Evolutionary conservation across 1,139 yeast genomes (phyloP).

Genomic region (Casaregolazyma lundiana): DNA sequence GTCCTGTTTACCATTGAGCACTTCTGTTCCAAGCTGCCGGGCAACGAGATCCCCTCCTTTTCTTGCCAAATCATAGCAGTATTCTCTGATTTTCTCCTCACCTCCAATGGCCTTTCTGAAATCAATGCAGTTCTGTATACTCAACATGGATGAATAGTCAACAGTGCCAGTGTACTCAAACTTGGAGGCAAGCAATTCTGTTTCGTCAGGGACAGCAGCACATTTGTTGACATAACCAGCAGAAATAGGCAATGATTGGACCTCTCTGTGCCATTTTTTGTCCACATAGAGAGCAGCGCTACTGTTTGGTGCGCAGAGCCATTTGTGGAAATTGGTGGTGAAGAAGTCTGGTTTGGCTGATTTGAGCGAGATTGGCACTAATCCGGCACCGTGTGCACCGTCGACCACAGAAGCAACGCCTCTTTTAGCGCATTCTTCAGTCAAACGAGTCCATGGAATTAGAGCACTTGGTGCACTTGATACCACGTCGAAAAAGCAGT

Average conservation of each 20-base stretch:
- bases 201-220: constrained; percentile 10
- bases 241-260: constrained; percentile 61
- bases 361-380: constrained; percentile 44
- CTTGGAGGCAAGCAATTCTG: constrained; percentile 17
- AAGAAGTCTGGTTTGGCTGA: constrained; percentile 56
- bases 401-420: constrained; percentile 56
- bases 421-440: constrained; percentile 44
- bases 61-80: constrained; percentile 44
- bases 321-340: constrained; percentile 63
- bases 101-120: constrained; percentile 57
- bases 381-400: constrained; percentile 69
- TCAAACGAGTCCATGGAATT: constrained; percentile 52
- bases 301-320: constrained; percentile 59
- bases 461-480: constrained; percentile 61
- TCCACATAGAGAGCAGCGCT: constrained; percentile 59
- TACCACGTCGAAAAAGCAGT: constrained; percentile 58
- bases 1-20: constrained; percentile 35
- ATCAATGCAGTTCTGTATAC: constrained; percentile 42
- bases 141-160: constrained; percentile 34
- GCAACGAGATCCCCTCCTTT: constrained; percentile 40
- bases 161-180: constrained; percentile 37
- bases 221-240: constrained; percentile 21
- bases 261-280: constrained; percentile 43
- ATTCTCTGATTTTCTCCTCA: constrained; percentile 47
- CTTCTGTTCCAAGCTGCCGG: constrained; percentile 31